These are phyloP conservation scores for Fusarium avenaceum DNA, from an alignment of 2,329 filamentous ascomycete species.

Conservation along the genomic window DNA sequence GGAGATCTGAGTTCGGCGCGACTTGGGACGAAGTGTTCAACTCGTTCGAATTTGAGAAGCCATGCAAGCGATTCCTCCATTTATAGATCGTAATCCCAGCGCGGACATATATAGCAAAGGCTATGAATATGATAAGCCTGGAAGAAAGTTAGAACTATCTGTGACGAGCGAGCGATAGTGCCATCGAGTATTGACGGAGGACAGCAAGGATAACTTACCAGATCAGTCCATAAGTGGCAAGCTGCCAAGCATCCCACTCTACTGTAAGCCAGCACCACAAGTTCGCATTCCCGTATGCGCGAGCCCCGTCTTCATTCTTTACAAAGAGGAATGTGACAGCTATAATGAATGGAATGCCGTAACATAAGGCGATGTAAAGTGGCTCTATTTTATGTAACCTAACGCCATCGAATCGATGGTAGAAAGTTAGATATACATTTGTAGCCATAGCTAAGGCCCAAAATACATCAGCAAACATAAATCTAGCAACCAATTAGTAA, in stretches of 20 bases:
- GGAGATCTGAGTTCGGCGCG: not conserved
- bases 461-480: constrained; percentile 28
- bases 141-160: not conserved
- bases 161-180: not conserved
- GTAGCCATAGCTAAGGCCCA: constrained; percentile 20
- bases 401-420: constrained; percentile 4
- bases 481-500: not conserved
- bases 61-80: constrained; percentile 8
- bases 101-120: constrained; percentile 6
- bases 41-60: constrained; percentile 17
- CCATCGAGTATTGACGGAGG: not conserved
- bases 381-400: constrained; percentile 12
- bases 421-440: constrained; percentile 23
- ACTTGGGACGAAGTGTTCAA: constrained; percentile 1
- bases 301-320: not conserved
- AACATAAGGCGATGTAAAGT: constrained; percentile 8
- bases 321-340: constrained; percentile 7
- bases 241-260: constrained; percentile 27
- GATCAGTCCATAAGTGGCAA: constrained; percentile 22
- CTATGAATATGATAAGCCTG: constrained; percentile 11
- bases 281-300: constrained; percentile 15
- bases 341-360: constrained; percentile 15
- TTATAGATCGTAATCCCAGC: constrained; percentile 12
- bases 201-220: constrained; percentile 6
- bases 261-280: constrained; percentile 27